Evolutionary conservation across 768 basidiomycete species (phyloP).

Genomic region (Termitomyces bulborhizus): DNA sequence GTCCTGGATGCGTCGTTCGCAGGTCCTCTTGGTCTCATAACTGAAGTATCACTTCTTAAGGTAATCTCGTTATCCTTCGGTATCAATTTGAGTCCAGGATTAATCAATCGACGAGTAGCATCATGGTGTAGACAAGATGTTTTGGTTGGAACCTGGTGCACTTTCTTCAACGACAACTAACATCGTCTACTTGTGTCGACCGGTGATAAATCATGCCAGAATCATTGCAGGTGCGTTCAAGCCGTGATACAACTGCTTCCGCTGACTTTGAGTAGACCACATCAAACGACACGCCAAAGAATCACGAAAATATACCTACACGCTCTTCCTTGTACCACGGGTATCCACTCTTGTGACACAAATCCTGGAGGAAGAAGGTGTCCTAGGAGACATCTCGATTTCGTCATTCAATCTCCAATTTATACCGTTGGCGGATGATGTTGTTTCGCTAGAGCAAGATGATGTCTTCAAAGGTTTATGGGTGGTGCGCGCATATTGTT

Average conservation of each 20-base stretch:
- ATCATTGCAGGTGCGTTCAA: constrained; percentile 78
- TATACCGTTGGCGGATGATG: constrained; percentile 89
- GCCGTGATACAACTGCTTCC: constrained; percentile 10
- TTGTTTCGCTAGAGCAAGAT: constrained; percentile 86
- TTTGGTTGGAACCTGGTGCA: constrained; percentile 93
- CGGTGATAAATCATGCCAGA: constrained; percentile 77
- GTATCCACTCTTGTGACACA: constrained; percentile 80
- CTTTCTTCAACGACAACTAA: constrained; percentile 79
- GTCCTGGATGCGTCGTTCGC: constrained; percentile 86
- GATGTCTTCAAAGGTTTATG: constrained; percentile 84
- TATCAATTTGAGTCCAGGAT: not conserved
- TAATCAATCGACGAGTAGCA: constrained; percentile 47
- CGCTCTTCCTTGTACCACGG: constrained; percentile 82
- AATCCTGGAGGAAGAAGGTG: constrained; percentile 94
- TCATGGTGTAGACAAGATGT: constrained; percentile 99
- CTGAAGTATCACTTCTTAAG: constrained; percentile 90
- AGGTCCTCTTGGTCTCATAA: constrained; percentile 91
- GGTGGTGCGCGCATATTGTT: constrained; percentile 55
- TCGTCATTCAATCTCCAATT: constrained; percentile 89
- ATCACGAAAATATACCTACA: constrained; percentile 76
- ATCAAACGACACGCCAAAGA: constrained; percentile 76
- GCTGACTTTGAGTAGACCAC: constrained; percentile 61
- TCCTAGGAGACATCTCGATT: constrained; percentile 88
- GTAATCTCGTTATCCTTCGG: constrained; percentile 29
- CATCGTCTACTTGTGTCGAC: constrained; percentile 89